Conservation (phyloP, 345 rosid genomes). For the Eucalyptus marginata region DNA sequence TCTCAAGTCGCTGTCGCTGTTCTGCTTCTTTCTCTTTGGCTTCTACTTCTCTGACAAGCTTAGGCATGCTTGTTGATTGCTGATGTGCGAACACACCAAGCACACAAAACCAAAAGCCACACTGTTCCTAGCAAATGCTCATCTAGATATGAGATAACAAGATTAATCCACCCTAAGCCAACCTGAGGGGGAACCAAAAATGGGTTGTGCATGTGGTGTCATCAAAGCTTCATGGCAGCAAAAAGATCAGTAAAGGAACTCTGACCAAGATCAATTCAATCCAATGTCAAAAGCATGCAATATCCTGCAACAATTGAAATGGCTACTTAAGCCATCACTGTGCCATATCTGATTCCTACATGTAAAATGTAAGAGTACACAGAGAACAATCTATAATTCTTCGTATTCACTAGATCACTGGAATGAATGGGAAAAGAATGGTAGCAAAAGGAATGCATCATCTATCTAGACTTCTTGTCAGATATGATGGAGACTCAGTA, state of each 20-base stretch:
- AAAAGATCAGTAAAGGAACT: not conserved
- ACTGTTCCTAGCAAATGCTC: not conserved
- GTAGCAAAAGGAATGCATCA: not conserved
- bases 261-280: not conserved
- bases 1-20: not conserved
- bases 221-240: not conserved
- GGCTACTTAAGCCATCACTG: not conserved
- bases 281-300: not conserved
- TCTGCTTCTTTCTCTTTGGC: not conserved
- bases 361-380: not conserved
- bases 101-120: not conserved
- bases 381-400: not conserved
- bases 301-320: not conserved
- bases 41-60: not conserved
- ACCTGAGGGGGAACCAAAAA: not conserved
- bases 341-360: not conserved
- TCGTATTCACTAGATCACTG: not conserved
- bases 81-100: not conserved
- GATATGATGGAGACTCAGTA: not conserved
- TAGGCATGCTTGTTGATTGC: not conserved
- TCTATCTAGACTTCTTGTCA: not conserved
- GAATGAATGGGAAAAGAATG: not conserved
- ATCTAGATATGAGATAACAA: not conserved
- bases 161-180: not conserved
- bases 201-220: not conserved